Evolutionary conservation across 2,329 filamentous ascomycete species (phyloP).

Genomic region (Colletotrichum simmondsii): DNA sequence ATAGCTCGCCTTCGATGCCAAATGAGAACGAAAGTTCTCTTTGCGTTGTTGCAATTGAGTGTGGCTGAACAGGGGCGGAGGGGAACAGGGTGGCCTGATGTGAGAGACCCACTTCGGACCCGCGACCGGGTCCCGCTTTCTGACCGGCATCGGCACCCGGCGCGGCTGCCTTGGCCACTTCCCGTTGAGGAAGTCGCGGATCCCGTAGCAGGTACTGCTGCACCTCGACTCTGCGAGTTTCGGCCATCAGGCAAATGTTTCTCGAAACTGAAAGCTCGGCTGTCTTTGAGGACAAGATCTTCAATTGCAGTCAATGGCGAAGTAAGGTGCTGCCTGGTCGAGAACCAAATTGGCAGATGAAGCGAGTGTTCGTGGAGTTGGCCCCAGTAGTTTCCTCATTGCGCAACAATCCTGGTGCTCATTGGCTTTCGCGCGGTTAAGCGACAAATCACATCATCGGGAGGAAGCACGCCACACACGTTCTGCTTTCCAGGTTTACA

Average conservation of each 20-base stretch:
- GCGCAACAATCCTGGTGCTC: neutral
- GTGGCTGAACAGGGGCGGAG: neutral
- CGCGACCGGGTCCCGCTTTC: neutral
- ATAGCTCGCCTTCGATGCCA: neutral
- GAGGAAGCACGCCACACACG: neutral
- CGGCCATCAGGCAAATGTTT: neutral
- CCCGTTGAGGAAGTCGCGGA: neutral
- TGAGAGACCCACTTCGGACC: neutral
- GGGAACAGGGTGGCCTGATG: neutral
- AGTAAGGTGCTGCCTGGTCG: neutral
- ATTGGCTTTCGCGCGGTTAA: neutral
- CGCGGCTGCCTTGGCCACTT: neutral
- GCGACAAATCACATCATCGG: neutral
- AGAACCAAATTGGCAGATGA: neutral
- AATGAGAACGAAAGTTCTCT: neutral
- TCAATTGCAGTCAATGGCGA: neutral
- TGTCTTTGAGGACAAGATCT: neutral
- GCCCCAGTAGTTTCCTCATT: neutral
- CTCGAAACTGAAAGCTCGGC: neutral
- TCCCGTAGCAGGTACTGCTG: neutral
- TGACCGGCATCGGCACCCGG: neutral
- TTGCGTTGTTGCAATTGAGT: neutral
- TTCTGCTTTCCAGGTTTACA: too few species aligned
- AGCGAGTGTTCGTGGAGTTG: neutral
- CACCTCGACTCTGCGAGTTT: neutral